Evolutionary conservation across 139 green algal species (phyloP).

Genomic region (Eudorina sp.): DNA sequence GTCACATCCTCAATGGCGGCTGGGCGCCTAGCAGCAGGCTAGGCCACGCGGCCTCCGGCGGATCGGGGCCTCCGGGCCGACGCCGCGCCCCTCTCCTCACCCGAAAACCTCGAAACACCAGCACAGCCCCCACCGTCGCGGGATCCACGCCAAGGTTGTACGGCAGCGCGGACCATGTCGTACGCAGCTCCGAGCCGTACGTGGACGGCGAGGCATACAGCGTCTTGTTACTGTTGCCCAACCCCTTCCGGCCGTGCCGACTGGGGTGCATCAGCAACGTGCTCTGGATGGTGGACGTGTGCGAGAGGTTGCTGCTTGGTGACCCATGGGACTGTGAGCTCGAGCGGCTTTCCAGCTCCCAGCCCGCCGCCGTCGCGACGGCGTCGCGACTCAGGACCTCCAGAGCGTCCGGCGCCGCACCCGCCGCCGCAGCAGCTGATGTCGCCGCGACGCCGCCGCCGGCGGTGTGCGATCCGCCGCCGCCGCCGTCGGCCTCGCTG

Average conservation of each 20-base stretch:
- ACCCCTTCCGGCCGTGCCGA: not conserved
- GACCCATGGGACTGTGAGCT: conserved; percentile 7
- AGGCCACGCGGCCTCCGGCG: too few species aligned
- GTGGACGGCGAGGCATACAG: conserved; percentile 21
- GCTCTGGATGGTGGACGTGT: not conserved
- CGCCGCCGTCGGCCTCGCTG: not conserved
- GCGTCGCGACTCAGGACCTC: not conserved
- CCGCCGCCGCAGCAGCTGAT: not conserved
- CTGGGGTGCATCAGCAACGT: not conserved
- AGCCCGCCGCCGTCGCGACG: not conserved
- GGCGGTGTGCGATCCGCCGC: not conserved
- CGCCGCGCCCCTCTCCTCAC: conserved; percentile 5
- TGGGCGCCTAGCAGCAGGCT: too few species aligned
- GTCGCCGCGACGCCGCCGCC: not conserved
- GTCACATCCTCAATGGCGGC: too few species aligned
- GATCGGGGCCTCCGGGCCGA: too few species aligned
- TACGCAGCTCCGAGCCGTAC: conserved; percentile 32
- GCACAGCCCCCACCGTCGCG: conserved; percentile 2
- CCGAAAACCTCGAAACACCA: conserved; percentile 31
- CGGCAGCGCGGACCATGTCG: conserved; percentile 29
- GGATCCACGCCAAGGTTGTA: not conserved
- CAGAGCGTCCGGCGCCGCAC: not conserved
- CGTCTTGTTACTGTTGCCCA: not conserved
- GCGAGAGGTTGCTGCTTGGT: not conserved
- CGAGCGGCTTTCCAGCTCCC: conserved; percentile 9